Percentiles rank a stretch among this genome's conserved stretches.
Conservation (phyloP, 192 early-diverging fungal species). For the Mortierella hygrophila region DNA sequence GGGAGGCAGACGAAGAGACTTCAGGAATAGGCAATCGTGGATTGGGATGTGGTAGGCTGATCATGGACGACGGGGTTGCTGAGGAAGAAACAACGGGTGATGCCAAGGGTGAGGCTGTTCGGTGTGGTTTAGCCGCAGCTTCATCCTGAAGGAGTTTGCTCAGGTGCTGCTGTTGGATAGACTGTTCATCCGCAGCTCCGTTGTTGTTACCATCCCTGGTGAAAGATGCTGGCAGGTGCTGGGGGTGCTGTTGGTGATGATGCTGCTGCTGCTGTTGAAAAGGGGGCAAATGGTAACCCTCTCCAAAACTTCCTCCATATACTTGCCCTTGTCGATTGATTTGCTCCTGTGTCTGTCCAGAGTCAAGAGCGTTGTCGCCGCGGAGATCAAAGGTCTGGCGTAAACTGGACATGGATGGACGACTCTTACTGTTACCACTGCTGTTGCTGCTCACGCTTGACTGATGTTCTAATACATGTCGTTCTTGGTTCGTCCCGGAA, state of each 20-base stretch:
- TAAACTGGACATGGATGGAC: background rate
- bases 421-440: conserved; percentile 10
- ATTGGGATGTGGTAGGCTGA: background rate
- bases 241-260: background rate
- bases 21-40: conserved; percentile 8
- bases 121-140: background rate
- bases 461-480: conserved; percentile 27
- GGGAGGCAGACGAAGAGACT: background rate
- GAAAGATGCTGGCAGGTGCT: background rate
- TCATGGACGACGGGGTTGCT: conserved; percentile 17
- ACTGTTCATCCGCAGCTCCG: background rate
- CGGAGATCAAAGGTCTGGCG: conserved; percentile 2
- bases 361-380: background rate
- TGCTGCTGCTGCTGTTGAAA: background rate
- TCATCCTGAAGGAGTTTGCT: conserved; percentile 17
- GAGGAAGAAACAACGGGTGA: background rate
- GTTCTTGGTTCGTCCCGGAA: background rate
- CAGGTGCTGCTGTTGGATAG: conserved; percentile 13
- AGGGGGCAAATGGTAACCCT: background rate
- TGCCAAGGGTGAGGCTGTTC: background rate
- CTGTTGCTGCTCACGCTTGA: conserved; percentile 29
- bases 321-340: background rate
- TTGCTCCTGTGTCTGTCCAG: conserved; percentile 20
- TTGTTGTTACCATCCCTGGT: background rate
- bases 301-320: conserved; percentile 7